Evolutionary conservation across 176 grass and related monocot genomes (phyloP), one percentile per base, ranked within the genome.

Genomic region (Paspalum vaginatum): DNA sequence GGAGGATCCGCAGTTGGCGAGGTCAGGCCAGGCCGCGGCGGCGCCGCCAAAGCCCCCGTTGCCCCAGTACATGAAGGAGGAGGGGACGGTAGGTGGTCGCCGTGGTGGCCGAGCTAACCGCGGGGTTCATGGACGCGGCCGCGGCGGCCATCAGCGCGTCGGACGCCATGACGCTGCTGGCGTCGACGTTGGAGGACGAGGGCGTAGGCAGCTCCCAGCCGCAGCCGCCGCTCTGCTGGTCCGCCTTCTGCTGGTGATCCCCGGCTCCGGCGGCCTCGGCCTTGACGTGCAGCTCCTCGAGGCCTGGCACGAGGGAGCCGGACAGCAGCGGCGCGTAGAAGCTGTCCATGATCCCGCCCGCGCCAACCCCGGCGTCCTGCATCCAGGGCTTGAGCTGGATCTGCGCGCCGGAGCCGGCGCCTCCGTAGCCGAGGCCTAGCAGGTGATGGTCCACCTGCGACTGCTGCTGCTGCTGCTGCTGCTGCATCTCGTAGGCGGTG

Each of bases 1-100:
- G 47, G 93, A 96, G 50, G 93, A 88, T 86, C 90, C 93, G 46
- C 81, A 96, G 61, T 92, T 96, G 41, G 85, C 65, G 16, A 84
- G 76, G 66, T 93, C 90, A 7, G 90, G 77, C 85, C 90, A 90
- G 12, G 74, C 70, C 0, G 38, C 46, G 37, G 89, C 78, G 5
- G 72, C 79, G 41, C 84, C 69, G 18, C 77, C 77, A 7, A 88
- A 86, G 75, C 78, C 68, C 41, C 89, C 68, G 80, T 80, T 85
- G 25, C 86, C 85, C 84, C 85, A 94, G 79, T 94, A 91, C 65
- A 87, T 59, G 61, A 86, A 74, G 1, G 83, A 81, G 9, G 78
- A 81, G 0, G 83, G 46, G 20, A 27, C 43, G 11, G 65, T 20
- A 18, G 10, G 64, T 6, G 5, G 80, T 59, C 32, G 56, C 71